A percentile compares a stretch with the other conserved stretches of the same genome.
Evolutionary conservation across 345 rosid species (phyloP).

Genomic region (Lepidium aucheri): DNA sequence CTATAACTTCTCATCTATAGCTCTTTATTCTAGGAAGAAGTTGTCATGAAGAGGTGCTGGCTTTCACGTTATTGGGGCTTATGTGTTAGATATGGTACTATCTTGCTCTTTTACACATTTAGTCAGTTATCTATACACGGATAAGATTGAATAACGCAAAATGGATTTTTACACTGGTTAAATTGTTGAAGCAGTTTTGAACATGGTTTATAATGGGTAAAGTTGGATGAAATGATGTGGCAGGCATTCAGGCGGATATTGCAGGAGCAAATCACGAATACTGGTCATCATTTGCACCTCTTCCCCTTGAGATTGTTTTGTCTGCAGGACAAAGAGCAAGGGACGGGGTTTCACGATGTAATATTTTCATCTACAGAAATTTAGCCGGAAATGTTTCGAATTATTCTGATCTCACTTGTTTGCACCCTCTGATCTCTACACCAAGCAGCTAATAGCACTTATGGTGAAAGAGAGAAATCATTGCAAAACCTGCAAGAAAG

Average conservation of each 20-base stretch:
- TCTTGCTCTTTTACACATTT: background rate
- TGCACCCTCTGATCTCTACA: conserved; percentile 4
- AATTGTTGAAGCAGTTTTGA: background rate
- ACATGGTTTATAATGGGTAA: background rate
- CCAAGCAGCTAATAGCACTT: conserved; percentile 37
- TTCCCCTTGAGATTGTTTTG: conserved; percentile 62
- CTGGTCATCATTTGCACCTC: conserved; percentile 94
- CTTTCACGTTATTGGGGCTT: conserved; percentile 96
- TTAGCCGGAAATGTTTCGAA: background rate
- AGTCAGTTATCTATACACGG: background rate
- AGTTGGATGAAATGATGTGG: background rate
- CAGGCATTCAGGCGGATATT: conserved; percentile 76
- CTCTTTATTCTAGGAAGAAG: conserved; percentile 77
- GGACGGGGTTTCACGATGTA: conserved; percentile 39
- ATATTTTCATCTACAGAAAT: background rate
- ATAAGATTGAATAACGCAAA: background rate
- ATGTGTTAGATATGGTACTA: conserved; percentile 66
- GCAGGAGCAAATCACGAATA: conserved; percentile 59
- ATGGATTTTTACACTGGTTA: background rate
- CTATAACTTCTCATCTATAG: conserved; percentile 30
- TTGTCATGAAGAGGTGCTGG: conserved; percentile 97
- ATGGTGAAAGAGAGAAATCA: conserved; percentile 40
- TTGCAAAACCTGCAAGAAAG: conserved; percentile 32
- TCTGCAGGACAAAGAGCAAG: conserved; percentile 69
- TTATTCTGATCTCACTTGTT: conserved; percentile 1